phyloP scores from a whole-genome alignment of 805 yeast species.

The Pichia nakasei region DNA sequence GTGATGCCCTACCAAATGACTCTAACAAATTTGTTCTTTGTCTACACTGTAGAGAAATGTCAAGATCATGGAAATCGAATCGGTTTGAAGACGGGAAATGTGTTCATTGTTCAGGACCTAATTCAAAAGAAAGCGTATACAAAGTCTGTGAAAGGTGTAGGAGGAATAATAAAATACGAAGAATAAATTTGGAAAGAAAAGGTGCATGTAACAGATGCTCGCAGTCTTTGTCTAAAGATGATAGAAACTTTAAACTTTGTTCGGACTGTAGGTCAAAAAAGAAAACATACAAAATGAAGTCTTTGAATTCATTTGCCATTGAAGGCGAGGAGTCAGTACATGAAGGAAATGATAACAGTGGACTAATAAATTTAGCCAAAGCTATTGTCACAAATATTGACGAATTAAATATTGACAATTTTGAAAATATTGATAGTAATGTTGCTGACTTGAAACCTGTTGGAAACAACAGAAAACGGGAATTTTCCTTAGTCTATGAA shows the following conservation, averaged over 20 bases:
- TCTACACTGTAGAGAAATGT: slow-evolving; percentile 46
- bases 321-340: too few relatives aligned
- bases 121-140: slow-evolving; percentile 35
- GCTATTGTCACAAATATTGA: too few relatives aligned
- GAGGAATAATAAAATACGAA: slow-evolving; percentile 48
- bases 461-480: too few relatives aligned
- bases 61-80: slow-evolving; percentile 47
- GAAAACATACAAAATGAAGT: slow-evolving; percentile 29
- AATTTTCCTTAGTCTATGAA: too few relatives aligned
- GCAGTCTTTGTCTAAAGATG: slow-evolving; percentile 34
- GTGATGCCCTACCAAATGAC: slow-evolving; percentile 37
- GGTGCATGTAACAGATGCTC: slow-evolving; percentile 63
- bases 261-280: slow-evolving; percentile 43
- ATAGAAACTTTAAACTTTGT: slow-evolving; percentile 52
- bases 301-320: too few relatives aligned
- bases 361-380: not conserved
- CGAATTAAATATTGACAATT: too few relatives aligned
- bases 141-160: slow-evolving; percentile 64
- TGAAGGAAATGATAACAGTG: not conserved
- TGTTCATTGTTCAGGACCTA: slow-evolving; percentile 60
- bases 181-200: slow-evolving; percentile 45
- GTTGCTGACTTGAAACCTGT: too few relatives aligned
- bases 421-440: too few relatives aligned
- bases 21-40: slow-evolving; percentile 45
- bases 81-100: slow-evolving; percentile 58